phyloP scores from a whole-genome alignment of 2,329 filamentous ascomycete genomes.

The Waltergamsia citrina region DNA sequence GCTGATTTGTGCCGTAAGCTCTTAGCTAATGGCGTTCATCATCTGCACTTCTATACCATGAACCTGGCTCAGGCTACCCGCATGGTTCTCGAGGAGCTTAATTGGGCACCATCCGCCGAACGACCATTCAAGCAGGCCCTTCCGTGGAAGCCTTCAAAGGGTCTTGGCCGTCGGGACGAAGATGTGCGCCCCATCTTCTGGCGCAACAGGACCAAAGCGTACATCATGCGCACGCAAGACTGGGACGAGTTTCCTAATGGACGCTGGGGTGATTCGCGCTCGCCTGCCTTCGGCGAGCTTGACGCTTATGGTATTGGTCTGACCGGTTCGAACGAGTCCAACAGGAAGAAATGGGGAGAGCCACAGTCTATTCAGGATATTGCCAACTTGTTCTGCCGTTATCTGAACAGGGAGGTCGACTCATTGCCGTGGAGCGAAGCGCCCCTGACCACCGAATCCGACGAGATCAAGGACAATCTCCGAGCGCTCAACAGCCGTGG shows the following conservation, averaged over 20 bases:
- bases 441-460: slow-evolving; percentile 73
- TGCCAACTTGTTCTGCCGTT: slow-evolving; percentile 73
- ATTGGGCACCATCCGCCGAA: slow-evolving; percentile 67
- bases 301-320: slow-evolving; percentile 91
- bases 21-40: slow-evolving; percentile 70
- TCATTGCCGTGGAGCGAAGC: slow-evolving; percentile 91
- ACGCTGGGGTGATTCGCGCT: slow-evolving; percentile 94
- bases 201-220: slow-evolving; percentile 94
- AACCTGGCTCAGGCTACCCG: slow-evolving; percentile 90
- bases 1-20: slow-evolving; percentile 86
- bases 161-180: slow-evolving; percentile 78
- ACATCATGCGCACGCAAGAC: slow-evolving; percentile 89
- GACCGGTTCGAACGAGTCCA: slow-evolving; percentile 91
- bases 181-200: slow-evolving; percentile 98
- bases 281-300: slow-evolving; percentile 89
- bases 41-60: slow-evolving; percentile 99
- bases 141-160: slow-evolving; percentile 93
- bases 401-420: slow-evolving; percentile 71
- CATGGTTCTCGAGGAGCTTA: slow-evolving; percentile 86
- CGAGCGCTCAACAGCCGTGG: slow-evolving; percentile 78
- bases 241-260: slow-evolving; percentile 99
- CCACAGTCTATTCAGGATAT: slow-evolving; percentile 74
- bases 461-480: slow-evolving; percentile 66
- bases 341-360: slow-evolving; percentile 89
- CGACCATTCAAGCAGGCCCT: slow-evolving; percentile 81